Evolutionary conservation across 108 stramenopile species (phyloP).

Genomic region (Schizochytrium sp.): DNA sequence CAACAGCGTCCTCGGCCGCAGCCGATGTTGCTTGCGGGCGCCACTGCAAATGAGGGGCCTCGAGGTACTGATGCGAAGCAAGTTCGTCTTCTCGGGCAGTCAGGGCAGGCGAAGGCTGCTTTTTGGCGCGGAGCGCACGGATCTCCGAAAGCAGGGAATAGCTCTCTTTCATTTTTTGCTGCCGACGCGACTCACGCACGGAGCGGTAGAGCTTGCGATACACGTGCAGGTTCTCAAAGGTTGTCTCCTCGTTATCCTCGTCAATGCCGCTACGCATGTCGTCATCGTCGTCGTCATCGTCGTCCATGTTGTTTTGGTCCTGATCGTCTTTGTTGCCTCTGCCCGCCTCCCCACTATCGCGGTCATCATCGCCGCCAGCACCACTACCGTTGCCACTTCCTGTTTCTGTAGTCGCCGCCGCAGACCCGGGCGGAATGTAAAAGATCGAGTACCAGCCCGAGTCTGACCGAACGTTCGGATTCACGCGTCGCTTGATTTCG

Average conservation of each 20-base stretch:
- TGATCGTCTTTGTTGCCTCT: background rate
- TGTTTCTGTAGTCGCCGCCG: background rate
- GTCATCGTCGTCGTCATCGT: background rate
- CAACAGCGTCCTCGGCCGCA: background rate
- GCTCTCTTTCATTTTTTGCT: background rate
- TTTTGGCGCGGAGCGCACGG: background rate
- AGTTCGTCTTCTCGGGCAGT: background rate
- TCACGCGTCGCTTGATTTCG: background rate
- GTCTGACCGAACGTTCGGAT: constrained; percentile 12
- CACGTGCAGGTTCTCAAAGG: background rate
- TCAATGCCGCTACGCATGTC: background rate
- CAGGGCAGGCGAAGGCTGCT: background rate
- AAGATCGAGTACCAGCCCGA: constrained; percentile 1
- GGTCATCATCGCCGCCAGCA: too few species aligned
- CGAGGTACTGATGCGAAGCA: background rate
- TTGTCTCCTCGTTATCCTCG: background rate
- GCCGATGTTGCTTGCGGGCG: background rate
- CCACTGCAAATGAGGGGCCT: background rate
- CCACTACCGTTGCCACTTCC: background rate
- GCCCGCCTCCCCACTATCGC: background rate
- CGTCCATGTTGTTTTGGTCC: background rate
- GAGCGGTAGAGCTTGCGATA: background rate
- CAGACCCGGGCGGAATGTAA: background rate
- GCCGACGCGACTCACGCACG: background rate
- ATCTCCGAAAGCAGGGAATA: background rate